Evolutionary conservation across 176 grass and related monocot genomes (phyloP).

Genomic region (Echinochloa phyllopogon): DNA sequence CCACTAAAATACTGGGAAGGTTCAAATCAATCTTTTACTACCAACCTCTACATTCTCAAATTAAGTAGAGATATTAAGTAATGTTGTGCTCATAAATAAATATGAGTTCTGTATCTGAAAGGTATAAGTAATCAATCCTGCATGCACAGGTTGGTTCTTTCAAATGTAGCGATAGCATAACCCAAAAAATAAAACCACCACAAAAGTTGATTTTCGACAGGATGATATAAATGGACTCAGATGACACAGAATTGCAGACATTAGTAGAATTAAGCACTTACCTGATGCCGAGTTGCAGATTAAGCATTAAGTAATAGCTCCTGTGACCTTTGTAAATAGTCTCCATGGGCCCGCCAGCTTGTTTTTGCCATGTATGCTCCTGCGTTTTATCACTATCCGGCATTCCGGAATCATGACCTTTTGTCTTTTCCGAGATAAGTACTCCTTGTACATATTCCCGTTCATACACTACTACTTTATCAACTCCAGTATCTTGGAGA

Average conservation of each 20-base stretch:
- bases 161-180: constrained; percentile 6
- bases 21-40: neutral
- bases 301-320: constrained; percentile 96
- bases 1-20: constrained; percentile 3
- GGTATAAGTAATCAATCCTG: constrained; percentile 6
- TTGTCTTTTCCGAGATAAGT: constrained; percentile 76
- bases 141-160: constrained; percentile 18
- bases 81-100: constrained; percentile 25
- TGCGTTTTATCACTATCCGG: constrained; percentile 52
- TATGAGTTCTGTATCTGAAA: neutral
- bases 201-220: neutral
- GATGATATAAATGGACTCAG: neutral
- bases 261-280: constrained; percentile 36
- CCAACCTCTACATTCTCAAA: constrained; percentile 22
- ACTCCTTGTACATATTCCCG: constrained; percentile 94
- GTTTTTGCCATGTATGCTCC: constrained; percentile 59
- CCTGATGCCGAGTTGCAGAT: constrained; percentile 98
- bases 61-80: constrained; percentile 15
- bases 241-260: constrained; percentile 1
- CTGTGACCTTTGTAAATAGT: constrained; percentile 96
- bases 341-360: constrained; percentile 69
- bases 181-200: neutral
- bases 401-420: constrained; percentile 58
- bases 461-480: constrained; percentile 68
- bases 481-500: constrained; percentile 47